Conservation (phyloP, 495 filamentous ascomycete species). For the Penicillium pulvis region DNA sequence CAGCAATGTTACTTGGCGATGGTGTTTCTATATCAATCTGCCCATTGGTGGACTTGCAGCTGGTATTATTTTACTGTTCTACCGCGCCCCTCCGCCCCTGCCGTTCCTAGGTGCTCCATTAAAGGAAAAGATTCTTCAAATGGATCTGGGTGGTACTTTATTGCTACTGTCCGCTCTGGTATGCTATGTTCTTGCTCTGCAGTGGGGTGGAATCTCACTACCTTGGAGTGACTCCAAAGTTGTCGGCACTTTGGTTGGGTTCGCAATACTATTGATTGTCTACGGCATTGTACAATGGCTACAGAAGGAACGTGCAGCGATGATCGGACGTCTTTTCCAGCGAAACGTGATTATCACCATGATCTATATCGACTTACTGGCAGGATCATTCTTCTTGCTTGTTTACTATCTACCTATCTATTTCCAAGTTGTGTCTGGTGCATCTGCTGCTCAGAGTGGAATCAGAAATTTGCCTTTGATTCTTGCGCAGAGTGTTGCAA, state of each 20-base stretch:
- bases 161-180: conserved; percentile 57
- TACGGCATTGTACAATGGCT: no score
- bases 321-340: no score
- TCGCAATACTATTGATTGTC: no score
- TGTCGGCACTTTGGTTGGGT: conserved; percentile 48
- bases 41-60: conserved; percentile 51
- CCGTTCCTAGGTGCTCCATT: conserved; percentile 9
- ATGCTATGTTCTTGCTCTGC: conserved; percentile 62
- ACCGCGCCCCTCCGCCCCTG: background rate
- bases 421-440: no score
- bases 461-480: no score
- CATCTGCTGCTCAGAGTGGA: no score
- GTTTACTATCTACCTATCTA: no score
- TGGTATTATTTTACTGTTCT: conserved; percentile 43
- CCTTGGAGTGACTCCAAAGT: conserved; percentile 20
- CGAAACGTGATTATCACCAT: no score
- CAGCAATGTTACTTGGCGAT: conserved; percentile 47
- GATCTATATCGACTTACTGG: no score
- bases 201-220: conserved; percentile 41
- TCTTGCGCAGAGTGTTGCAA: no score
- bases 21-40: conserved; percentile 56
- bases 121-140: conserved; percentile 34
- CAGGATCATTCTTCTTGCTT: no score
- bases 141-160: conserved; percentile 51
- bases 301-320: no score